Evolutionary conservation across 1,284 basidiomycete species (phyloP), one percentile per base, ranked within the genome.

Genomic region (Cutaneotrichosporon sp.): DNA sequence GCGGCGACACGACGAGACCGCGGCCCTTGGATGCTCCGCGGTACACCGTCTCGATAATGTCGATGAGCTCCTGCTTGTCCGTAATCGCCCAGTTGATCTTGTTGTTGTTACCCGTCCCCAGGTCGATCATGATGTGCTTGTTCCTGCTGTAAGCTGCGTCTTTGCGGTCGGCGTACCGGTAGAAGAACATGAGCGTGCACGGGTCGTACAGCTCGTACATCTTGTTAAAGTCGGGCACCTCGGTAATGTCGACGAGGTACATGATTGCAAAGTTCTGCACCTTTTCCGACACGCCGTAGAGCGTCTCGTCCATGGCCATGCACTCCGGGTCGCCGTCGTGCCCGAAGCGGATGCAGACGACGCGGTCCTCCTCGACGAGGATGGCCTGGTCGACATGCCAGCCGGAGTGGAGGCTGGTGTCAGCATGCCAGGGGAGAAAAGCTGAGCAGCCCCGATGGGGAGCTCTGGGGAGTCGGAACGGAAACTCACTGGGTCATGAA

Each of bases 61-160:
- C 97, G 73, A 99, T 95, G 75, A 99, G 82, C 85, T 98, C 90
- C 82, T 97, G 93, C 76, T 97, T 95, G 79, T 94, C 93, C 75
- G 93, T 91, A 86, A 97, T 95, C 25, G 93, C 87, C 94, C 94
- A 97, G 79, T 95, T 97, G 79, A 97, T 97, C 82, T 99, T 99
- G 82, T 99, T 99, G 81, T 99, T 99, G 82, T 99, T 98, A 83
- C 97, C 95, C 54, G 95, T 99, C 16, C 95, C 95, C 69, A 97
- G 82, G 86, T 98, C 95, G 75, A 99, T 97, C 95, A 99, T 98
- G 81, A 99, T 99, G 76, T 99, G 95, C 79, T 99, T 97, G 82
- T 97, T 97, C 45, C 94, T 93, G 73, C 20, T 53, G 29, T 59
- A 47, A 64, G 62, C 43, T 25, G 2, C 43, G 18, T 42, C 18